Evolutionary conservation across 306 rosid genomes (phyloP).

Genomic region (Lablab purpureus): DNA sequence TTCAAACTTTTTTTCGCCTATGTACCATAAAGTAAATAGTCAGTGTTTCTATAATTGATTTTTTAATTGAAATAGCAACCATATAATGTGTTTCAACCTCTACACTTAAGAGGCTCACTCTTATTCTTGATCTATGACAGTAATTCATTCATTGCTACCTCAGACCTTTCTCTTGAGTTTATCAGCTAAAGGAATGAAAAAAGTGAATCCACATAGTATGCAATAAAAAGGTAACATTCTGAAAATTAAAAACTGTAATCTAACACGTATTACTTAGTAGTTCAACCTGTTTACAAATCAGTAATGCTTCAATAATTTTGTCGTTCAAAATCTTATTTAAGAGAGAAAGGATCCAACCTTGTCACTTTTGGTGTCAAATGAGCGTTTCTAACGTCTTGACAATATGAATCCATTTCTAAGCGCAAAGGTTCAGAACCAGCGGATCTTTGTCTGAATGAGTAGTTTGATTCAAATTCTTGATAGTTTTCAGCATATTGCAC

Average conservation of each 20-base stretch:
- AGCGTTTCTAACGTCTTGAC: too few relatives aligned
- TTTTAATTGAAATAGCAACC: not conserved
- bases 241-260: not conserved
- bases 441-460: not conserved
- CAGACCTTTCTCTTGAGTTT: not conserved
- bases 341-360: too few relatives aligned
- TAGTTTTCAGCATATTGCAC: not conserved
- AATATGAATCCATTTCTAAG: not conserved
- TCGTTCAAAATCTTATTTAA: too few relatives aligned
- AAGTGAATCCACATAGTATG: not conserved
- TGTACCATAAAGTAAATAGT: too few relatives aligned
- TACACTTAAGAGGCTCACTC: not conserved
- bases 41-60: not conserved
- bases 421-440: not conserved
- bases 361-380: too few relatives aligned
- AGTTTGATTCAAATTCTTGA: slow-evolving; percentile 27
- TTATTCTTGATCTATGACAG: not conserved
- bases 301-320: too few relatives aligned
- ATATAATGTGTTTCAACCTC: not conserved
- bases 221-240: not conserved
- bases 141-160: not conserved
- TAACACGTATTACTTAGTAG: not conserved
- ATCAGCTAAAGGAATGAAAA: not conserved
- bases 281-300: too few relatives aligned
- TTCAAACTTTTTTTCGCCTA: too few relatives aligned